These are phyloP conservation scores for Geranium rotundifolium DNA, from an alignment of 345 rosid species.

Conservation along the genomic window DNA sequence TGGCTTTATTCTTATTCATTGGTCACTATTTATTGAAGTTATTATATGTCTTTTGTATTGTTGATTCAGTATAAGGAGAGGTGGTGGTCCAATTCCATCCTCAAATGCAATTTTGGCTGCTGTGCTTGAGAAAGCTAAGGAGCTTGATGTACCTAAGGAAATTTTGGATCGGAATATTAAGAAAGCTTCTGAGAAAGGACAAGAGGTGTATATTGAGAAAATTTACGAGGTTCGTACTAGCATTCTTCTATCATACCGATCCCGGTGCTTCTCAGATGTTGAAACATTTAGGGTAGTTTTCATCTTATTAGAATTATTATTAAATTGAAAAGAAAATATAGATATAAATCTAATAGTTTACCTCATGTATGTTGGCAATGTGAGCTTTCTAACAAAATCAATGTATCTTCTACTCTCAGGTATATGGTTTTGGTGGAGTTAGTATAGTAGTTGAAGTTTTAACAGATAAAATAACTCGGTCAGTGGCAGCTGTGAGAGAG, in stretches of 20 bases:
- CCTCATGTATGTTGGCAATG: no score
- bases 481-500: constrained; percentile 74
- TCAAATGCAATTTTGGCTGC: constrained; percentile 69
- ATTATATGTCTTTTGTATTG: not conserved
- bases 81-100: constrained; percentile 57
- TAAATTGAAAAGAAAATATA: no score
- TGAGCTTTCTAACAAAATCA: no score
- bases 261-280: not conserved
- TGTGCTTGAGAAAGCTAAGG: constrained; percentile 78
- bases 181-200: constrained; percentile 85
- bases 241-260: constrained; percentile 8
- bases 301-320: no score
- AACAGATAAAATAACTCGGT: constrained; percentile 79
- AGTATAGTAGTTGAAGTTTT: constrained; percentile 85
- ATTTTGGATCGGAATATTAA: constrained; percentile 86
- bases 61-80: constrained; percentile 67
- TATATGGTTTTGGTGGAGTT: constrained; percentile 89
- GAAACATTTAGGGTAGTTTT: no score
- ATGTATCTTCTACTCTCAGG: constrained; percentile 28
- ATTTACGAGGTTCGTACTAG: constrained; percentile 52
- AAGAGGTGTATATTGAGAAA: constrained; percentile 82
- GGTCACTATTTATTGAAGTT: not conserved
- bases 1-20: not conserved
- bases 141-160: constrained; percentile 84
- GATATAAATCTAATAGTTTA: no score